A percentile compares a stretch with the other conserved stretches of the same genome.
Evolutionary conservation across 176 grass and related monocot species (phyloP).

Genomic region (Oropetium thomaeum): DNA sequence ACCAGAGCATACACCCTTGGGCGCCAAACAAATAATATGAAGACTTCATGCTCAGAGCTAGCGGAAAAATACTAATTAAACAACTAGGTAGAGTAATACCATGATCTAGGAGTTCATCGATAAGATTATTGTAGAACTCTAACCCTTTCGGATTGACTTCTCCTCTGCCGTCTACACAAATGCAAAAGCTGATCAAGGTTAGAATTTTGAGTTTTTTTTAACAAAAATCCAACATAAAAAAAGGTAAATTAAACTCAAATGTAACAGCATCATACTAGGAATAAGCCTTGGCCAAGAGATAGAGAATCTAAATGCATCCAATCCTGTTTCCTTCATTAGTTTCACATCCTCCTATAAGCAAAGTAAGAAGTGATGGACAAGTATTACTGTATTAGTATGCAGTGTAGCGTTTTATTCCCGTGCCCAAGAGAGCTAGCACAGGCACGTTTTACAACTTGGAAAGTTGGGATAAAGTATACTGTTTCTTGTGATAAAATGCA

Average conservation of each 20-base stretch:
- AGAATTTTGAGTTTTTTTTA: background rate
- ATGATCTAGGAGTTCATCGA: conserved; percentile 42
- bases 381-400: background rate
- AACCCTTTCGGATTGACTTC: conserved; percentile 52
- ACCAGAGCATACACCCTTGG: background rate
- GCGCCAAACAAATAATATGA: background rate
- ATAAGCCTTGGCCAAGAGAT: conserved; percentile 61
- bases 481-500: background rate
- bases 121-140: conserved; percentile 50
- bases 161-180: conserved; percentile 45
- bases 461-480: background rate
- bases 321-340: conserved; percentile 37
- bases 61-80: background rate
- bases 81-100: conserved; percentile 16
- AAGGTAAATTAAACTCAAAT: background rate
- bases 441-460: background rate
- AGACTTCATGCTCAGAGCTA: background rate
- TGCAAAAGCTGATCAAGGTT: background rate
- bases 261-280: conserved; percentile 29
- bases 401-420: background rate
- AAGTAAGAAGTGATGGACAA: background rate
- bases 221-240: conserved; percentile 1
- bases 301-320: conserved; percentile 57
- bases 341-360: conserved; percentile 49
- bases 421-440: too few relatives aligned